Evolutionary conservation across 2,329 filamentous ascomycete genomes (phyloP).

Genomic region (Cryphonectria nitschkei): DNA sequence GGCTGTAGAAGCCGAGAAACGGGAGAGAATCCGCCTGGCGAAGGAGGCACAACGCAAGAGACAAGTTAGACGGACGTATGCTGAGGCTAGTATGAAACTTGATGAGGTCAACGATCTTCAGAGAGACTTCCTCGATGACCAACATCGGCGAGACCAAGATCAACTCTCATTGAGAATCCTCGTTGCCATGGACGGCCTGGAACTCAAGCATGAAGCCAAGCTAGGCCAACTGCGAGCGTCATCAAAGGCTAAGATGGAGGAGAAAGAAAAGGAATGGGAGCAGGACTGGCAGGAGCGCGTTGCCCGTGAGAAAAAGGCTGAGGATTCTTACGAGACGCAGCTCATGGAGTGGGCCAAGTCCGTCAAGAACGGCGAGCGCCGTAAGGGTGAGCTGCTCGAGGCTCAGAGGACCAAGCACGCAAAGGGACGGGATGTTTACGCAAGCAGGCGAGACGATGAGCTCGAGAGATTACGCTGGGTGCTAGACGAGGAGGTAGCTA

Average conservation of each 20-base stretch:
- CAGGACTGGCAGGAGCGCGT: conserved; percentile 48
- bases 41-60: conserved; percentile 43
- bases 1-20: conserved; percentile 48
- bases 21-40: conserved; percentile 44
- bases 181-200: conserved; percentile 37
- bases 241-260: conserved; percentile 37
- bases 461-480: conserved; percentile 41
- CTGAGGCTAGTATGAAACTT: conserved; percentile 42
- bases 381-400: conserved; percentile 40
- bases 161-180: conserved; percentile 34
- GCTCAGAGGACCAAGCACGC: conserved; percentile 47
- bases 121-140: conserved; percentile 40
- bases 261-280: conserved; percentile 41
- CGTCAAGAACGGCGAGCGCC: conserved; percentile 38
- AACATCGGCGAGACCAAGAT: conserved; percentile 43
- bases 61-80: conserved; percentile 45
- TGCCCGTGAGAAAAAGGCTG: conserved; percentile 46
- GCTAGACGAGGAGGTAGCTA: conserved; percentile 45
- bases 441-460: conserved; percentile 46
- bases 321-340: conserved; percentile 47
- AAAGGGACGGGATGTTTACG: conserved; percentile 44
- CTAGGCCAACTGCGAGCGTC: conserved; percentile 35
- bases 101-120: conserved; percentile 49
- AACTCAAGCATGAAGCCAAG: conserved; percentile 40
- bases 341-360: conserved; percentile 45